Base-by-base conservation (phyloP, 2,329 filamentous ascomycete genomes). In the Diaporthe sp. region DNA sequence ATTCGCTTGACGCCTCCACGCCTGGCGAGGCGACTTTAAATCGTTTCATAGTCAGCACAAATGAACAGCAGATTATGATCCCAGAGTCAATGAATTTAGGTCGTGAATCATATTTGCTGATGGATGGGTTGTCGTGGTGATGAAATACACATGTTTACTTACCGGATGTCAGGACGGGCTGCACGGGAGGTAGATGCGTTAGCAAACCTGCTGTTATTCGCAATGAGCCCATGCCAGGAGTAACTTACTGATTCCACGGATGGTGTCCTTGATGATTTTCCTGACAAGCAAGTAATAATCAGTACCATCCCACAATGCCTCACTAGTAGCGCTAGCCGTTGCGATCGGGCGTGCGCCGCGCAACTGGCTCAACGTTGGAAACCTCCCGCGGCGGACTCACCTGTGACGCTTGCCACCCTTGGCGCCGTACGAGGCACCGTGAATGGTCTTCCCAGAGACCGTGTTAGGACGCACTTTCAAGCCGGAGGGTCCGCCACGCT, bases 1-100 rank as follows among this genome's bases (percentile, higher is more conserved):
- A 96, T 95, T 0, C 94, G 87, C 80, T 95, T 95, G 0, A 96
- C 92, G 0, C 94, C 94, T 1, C 94, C 94, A 9, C 94, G 91
- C 8, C 94, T 90, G 1, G 94, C 94, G 0, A 96, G 83, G 54
- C 94, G 92, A 77, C 93, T 92, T 74, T 28, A 4, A 10, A 55
- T 8, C 13, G 45, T 40, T 22, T 47, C 13, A 5, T 15, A 22
- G 45, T 75, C 33, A 75, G 66, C 58, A 55, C 25, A 17, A 28
- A n/a, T 30, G 15, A 15, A 42, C 22, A 19, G 22, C 3, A 10
- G 2, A 19, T 19, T 19, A n/a, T 30, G 33, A 45, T 12, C 8
- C 17, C 9, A 22, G 5, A 17, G 4, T 25, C 45, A 35, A 55
- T 8, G 10, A 4, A 9, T 45, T 55, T 17, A n/a, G 13, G n/a